Conservation (phyloP, 2,329 filamentous ascomycete genomes). For the Lachnellula occidentalis region DNA sequence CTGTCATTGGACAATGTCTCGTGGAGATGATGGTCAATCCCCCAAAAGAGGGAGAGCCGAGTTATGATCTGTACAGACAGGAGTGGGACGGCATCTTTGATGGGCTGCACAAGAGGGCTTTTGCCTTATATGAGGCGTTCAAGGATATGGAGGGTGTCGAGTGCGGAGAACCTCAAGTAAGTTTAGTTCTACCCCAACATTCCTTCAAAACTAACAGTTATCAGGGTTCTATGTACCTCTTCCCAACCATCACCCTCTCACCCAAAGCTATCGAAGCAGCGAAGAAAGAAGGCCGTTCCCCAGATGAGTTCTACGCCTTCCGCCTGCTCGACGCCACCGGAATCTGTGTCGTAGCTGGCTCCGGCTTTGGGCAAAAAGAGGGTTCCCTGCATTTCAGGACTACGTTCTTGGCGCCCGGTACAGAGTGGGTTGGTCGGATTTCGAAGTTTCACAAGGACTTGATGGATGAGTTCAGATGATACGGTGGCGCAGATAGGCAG, state of each 20-base stretch:
- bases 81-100: slow-evolving; percentile 82
- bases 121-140: slow-evolving; percentile 85
- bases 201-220: slow-evolving; percentile 2
- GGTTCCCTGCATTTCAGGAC: slow-evolving; percentile 91
- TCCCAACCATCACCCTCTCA: slow-evolving; percentile 84
- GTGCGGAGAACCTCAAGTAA: slow-evolving; percentile 71
- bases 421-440: slow-evolving; percentile 86
- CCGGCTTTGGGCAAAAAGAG: slow-evolving; percentile 90
- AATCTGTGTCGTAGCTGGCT: slow-evolving; percentile 88
- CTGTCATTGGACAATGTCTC: slow-evolving; percentile 91
- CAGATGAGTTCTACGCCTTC: slow-evolving; percentile 95
- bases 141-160: slow-evolving; percentile 92
- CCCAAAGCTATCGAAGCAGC: slow-evolving; percentile 73
- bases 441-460: slow-evolving; percentile 89
- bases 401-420: slow-evolving; percentile 93
- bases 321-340: slow-evolving; percentile 87
- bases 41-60: slow-evolving; percentile 75
- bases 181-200: slow-evolving; percentile 21
- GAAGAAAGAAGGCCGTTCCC: slow-evolving; percentile 60
- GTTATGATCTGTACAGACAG: slow-evolving; percentile 73
- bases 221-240: slow-evolving; percentile 96
- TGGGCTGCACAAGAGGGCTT: slow-evolving; percentile 72
- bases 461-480: slow-evolving; percentile 66
- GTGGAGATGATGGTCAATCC: slow-evolving; percentile 99
- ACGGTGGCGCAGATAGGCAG: too few relatives aligned